Base-by-base conservation (phyloP, 306 rosid species). In the Vigna hirtella region DNA sequence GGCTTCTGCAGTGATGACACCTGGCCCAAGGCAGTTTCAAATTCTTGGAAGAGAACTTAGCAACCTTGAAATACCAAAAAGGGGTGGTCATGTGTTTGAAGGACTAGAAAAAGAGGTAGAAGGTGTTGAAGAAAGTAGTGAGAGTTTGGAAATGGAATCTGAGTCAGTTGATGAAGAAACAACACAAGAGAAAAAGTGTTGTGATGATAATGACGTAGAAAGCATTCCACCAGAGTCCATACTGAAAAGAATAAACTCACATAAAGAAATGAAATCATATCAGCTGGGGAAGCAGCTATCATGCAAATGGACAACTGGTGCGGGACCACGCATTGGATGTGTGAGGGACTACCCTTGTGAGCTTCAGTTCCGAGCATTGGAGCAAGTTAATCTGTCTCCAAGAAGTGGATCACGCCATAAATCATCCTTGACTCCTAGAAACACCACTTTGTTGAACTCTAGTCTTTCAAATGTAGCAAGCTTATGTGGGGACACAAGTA, bases 301-400 rank as follows among this genome's bases (percentile, higher is more conserved):
- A 1, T 93, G 89, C 89, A 96, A 89, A 82, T 96, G 99, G 99
- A 96, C 99, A 47, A 93, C 99, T 0, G 99, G 99, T 57, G 99
- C 96, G 0, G 99, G 99, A 24, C 99, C 99, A 0, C 91, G 99
- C 65, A 96, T 96, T 13, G 91, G 99, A 5, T 96, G 99, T 15
- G 94, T 96, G 3, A 82, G 97, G 79, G 97, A 93, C 85, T 93
- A 93, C 68, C 99, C 99, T 13, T 85, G 88, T 0, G 93, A 91
- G 84, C 98, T 96, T 42, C 98, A 89, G 84, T 77, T 91, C 65
- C 82, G 81, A 48, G 99, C 97, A 12, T 80, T 96, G 77, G 98
- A 96, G 87, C 90, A 96, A 82, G 96, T 96, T 70, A 87, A 77
- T 79, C 82, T 96, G 77, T 96, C 99, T 52, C 98, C 98, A 6